Evolutionary conservation across 139 green algal genomes (phyloP), one percentile per base, ranked within the genome.

Genomic region (Dunaliella sp.): DNA sequence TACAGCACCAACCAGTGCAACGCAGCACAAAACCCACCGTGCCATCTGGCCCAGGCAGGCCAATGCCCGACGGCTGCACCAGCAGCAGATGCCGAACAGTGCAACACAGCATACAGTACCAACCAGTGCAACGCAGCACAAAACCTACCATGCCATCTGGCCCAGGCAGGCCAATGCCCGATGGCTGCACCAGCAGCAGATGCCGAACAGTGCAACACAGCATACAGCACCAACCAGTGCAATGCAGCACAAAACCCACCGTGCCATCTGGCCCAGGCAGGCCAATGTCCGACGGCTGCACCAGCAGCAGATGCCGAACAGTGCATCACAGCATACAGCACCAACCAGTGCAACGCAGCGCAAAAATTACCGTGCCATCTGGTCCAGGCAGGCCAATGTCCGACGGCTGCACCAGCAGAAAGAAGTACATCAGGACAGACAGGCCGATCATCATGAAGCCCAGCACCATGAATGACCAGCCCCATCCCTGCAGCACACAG

Each of bases 381-480:
- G 73, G 73, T 12, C 73, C 73, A 28, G 36, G n/a, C 33, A 83
- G 21, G 3, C 94, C 95, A 32, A 97, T 92, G 85, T 98, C 95
- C 24, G 93, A 92, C 1, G 96, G 96, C 76, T 96, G 87, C 25
- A 96, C 93, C 76, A 98, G 92, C 31, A 99, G 92, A 82, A 96
- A 95, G 25, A 88, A 35, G 65, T 90, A 96, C n/a, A 97, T 89
- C 12, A 96, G 34, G 32, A 94, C 12, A 1, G 90, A 91, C 76
- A 92, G 76, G 3, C 24, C 82, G 2, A 89, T 89, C 82, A 94
- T 94, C 26, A 92, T 36, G n/a, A 92, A 59, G n/a, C 91, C 97
- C 1, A 95, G 97, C 33, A 98, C 58, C 1, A 98, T 58, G 81
- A 99, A 98, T 3, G 93, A 93, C 88, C 93, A 98, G 38, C 97